Percentiles rank a stretch among this genome's conserved stretches.
Evolutionary conservation across 2,329 filamentous ascomycete species (phyloP).

Genomic region (Fonsecaea erecta): DNA sequence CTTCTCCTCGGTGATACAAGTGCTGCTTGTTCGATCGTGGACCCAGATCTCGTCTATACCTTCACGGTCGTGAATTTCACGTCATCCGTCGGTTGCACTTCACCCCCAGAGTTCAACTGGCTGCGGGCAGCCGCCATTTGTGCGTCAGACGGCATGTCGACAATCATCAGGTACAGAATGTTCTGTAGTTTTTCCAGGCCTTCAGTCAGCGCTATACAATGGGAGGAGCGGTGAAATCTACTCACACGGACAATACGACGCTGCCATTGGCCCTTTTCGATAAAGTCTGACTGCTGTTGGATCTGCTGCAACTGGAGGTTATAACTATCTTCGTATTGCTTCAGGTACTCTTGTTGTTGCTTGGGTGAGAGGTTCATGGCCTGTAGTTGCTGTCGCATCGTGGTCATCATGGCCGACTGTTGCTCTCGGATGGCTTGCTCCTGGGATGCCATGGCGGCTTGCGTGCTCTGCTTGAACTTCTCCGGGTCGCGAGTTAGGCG

Average conservation of each 20-base stretch:
- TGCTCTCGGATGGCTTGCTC: slow-evolving; percentile 15
- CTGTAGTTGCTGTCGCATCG: slow-evolving; percentile 17
- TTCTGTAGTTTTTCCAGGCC: slow-evolving; percentile 39
- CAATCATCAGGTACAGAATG: slow-evolving; percentile 24
- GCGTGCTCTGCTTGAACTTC: slow-evolving; percentile 17
- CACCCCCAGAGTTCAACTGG: not conserved
- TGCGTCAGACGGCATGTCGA: slow-evolving; percentile 22
- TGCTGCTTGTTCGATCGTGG: too few relatives aligned
- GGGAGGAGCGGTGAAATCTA: not conserved
- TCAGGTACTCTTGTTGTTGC: slow-evolving; percentile 13
- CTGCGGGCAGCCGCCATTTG: slow-evolving; percentile 9
- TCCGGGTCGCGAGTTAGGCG: slow-evolving; percentile 20
- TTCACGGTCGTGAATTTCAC: not conserved
- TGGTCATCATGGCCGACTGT: slow-evolving; percentile 15
- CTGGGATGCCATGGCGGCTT: slow-evolving; percentile 12
- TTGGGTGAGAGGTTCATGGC: slow-evolving; percentile 13
- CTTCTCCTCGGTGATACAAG: too few relatives aligned
- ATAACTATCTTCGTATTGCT: slow-evolving; percentile 17
- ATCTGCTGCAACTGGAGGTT: slow-evolving; percentile 20
- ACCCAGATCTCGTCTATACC: not conserved
- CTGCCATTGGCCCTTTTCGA: slow-evolving; percentile 40
- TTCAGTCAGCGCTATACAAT: not conserved
- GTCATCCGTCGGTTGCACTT: not conserved
- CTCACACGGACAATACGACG: slow-evolving; percentile 11
- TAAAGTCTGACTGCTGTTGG: slow-evolving; percentile 37